Evolutionary conservation across 179 eudicot genomes (phyloP), one percentile per base, ranked within the genome.

Genomic region (Beta corolliflora): DNA sequence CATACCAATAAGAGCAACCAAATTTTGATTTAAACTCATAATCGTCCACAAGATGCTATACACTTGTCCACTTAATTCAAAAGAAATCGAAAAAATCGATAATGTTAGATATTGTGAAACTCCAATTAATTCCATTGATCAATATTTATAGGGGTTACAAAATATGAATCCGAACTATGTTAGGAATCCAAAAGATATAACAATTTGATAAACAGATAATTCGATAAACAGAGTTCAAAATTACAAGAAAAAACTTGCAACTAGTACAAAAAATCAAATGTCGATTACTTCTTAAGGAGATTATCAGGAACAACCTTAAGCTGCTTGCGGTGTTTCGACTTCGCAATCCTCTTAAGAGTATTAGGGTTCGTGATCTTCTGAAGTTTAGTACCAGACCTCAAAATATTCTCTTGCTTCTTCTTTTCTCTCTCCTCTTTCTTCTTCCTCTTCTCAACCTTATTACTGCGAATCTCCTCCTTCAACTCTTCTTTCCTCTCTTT

Each of bases 311-410:
- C 91, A 76, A 91, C 91, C 91, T 90, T 93, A 68, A 95, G 94
- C 10, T 77, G 86, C 88, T 95, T 95, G 77, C 89, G 79, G 76
- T 92, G 86, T 87, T 91, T 93, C 0, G 94, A 90, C 44, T 93
- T 92, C 1, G 97, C 91, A 79, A 95, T 86, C 95, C 91, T 92
- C 94, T 94, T 87, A 0, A 94, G 85, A 0, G 99, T 94, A 54
- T 91, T 93, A 11, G 98, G 99, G 59, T 95, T 95, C 0, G 94
- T 85, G 59, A 95, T 89, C 87, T 83, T 88, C 92, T 95, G 99
- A 16, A 95, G 79, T 87, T 91, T 94, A 2, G 92, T 91, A 15
- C 99, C 99, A 14, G 92, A 79, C 68, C 83, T 88, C 4, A 93
- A 68, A 8, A 91, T 81, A 56, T 95, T 95, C 90, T 94, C 98